Evolutionary conservation across 257 asterid genomes (phyloP).

Genomic region (Avicennia marina): DNA sequence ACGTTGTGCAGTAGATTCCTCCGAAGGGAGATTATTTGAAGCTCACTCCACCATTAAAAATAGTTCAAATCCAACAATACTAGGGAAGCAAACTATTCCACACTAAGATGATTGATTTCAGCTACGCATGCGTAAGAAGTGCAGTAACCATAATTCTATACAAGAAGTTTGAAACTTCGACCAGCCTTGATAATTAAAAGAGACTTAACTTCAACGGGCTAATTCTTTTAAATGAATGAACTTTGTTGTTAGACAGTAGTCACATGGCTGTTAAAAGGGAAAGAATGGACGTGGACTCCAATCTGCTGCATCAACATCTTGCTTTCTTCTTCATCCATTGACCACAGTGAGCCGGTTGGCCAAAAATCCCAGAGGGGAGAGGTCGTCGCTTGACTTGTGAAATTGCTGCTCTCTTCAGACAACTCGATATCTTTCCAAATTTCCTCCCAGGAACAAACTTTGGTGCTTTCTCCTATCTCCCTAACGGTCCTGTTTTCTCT

Average conservation of each 20-base stretch:
- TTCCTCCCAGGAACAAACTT: conserved; percentile 68
- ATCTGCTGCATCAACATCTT: conserved; percentile 33
- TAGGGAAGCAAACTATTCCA: conserved; percentile 9
- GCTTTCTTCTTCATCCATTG: conserved; percentile 36
- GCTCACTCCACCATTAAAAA: conserved; percentile 16
- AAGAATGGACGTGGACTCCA: conserved; percentile 31
- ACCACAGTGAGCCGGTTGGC: conserved; percentile 43
- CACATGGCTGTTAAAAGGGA: conserved; percentile 29
- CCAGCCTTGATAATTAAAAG: conserved; percentile 3
- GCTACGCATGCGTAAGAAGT: background rate
- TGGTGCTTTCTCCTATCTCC: conserved; percentile 27
- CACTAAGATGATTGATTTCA: background rate
- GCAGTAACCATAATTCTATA: conserved; percentile 17
- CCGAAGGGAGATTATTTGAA: conserved; percentile 14
- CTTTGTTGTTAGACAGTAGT: conserved; percentile 24
- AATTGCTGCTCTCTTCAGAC: conserved; percentile 35
- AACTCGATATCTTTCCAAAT: conserved; percentile 80
- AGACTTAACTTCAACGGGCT: conserved; percentile 25
- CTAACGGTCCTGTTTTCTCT: conserved; percentile 17
- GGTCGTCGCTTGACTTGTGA: conserved; percentile 30
- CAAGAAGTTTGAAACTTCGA: conserved; percentile 25
- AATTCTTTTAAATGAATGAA: conserved; percentile 14
- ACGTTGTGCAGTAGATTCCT: too few species aligned
- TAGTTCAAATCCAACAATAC: conserved; percentile 6
- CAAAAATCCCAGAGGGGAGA: conserved; percentile 61